Evolutionary conservation across 352 stramenopile species (phyloP).

Genomic region (Plasmopara muralis): DNA sequence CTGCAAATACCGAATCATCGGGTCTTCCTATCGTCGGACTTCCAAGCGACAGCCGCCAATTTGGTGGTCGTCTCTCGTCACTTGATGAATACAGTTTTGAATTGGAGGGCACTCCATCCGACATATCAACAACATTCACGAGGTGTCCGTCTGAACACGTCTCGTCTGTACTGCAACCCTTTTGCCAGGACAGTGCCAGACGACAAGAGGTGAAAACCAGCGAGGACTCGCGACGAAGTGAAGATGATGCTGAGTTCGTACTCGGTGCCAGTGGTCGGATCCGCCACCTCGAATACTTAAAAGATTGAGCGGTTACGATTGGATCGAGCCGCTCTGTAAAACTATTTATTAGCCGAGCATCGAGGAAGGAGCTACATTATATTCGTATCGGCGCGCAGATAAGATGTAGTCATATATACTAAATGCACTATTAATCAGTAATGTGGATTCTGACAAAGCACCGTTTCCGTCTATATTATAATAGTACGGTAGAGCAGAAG

Average conservation of each 20-base stretch:
- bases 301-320: neutral
- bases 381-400: too few species aligned
- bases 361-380: too few species aligned
- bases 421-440: too few species aligned
- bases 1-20: conserved; percentile 15
- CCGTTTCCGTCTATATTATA: too few species aligned
- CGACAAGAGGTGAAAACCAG: conserved; percentile 37
- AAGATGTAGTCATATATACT: too few species aligned
- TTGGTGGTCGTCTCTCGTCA: conserved; percentile 47
- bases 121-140: conserved; percentile 36
- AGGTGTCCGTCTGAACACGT: conserved; percentile 20
- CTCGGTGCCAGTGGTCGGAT: conserved; percentile 23
- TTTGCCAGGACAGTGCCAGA: conserved; percentile 40
- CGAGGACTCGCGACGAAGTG: conserved; percentile 28
- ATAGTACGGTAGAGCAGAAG: too few species aligned
- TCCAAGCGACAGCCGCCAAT: conserved; percentile 29
- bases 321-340: too few species aligned
- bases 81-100: conserved; percentile 56
- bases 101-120: conserved; percentile 13
- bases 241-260: conserved; percentile 28
- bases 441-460: too few species aligned
- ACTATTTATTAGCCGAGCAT: too few species aligned
- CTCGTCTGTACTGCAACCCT: conserved; percentile 16
- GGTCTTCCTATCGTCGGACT: conserved; percentile 28
- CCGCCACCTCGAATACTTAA: conserved; percentile 19